phyloP scores from a whole-genome alignment of 192 early-diverging fungal species.

The Coemansia sp. region DNA sequence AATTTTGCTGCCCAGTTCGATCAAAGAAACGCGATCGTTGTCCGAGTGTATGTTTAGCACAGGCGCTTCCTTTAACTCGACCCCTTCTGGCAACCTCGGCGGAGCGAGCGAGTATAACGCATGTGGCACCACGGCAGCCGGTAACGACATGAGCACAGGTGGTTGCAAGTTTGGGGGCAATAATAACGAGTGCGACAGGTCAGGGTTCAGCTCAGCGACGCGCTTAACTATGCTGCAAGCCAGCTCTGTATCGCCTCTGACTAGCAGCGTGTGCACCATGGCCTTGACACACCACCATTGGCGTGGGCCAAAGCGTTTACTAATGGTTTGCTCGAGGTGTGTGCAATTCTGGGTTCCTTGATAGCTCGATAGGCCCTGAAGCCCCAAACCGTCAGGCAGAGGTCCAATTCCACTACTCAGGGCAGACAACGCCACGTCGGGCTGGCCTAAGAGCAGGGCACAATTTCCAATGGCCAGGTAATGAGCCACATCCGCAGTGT shows the following conservation, averaged over 20 bases:
- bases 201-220: conserved; percentile 1
- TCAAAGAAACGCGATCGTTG: neutral
- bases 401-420: conserved; percentile 8
- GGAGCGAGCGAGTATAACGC: neutral
- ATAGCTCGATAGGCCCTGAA: neutral
- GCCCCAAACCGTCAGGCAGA: neutral
- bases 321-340: neutral
- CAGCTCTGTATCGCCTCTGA: conserved; percentile 36
- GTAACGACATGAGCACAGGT: neutral
- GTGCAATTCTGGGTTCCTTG: neutral
- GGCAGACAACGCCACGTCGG: conserved; percentile 31
- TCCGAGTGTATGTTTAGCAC: neutral
- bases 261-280: conserved; percentile 27
- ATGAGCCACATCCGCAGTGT: conserved; percentile 9
- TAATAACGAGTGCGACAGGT: conserved; percentile 9
- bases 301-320: conserved; percentile 23
- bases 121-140: neutral
- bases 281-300: conserved; percentile 47
- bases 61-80: neutral
- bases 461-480: conserved; percentile 38
- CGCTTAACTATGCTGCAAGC: conserved; percentile 11
- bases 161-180: neutral
- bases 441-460: conserved; percentile 31
- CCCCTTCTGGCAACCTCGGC: neutral
- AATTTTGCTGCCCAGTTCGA: neutral